phyloP scores from a whole-genome alignment of 305 asterid species.

The Euphrasia arctica region DNA sequence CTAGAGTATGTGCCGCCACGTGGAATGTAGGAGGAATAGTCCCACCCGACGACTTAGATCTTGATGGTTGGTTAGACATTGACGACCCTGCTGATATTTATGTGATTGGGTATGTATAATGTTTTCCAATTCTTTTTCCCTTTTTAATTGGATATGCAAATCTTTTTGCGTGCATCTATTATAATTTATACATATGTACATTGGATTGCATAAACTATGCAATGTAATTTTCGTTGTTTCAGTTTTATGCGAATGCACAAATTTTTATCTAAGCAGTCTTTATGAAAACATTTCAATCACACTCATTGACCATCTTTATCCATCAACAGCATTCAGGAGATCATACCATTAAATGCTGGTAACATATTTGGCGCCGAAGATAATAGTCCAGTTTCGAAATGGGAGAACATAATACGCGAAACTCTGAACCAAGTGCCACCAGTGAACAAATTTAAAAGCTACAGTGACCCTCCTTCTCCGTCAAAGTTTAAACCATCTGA shows the following conservation, averaged over 20 bases:
- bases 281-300: slow-evolving; percentile 5
- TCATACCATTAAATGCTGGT: slow-evolving; percentile 93
- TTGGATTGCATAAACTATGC: slow-evolving; percentile 14
- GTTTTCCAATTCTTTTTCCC: background rate
- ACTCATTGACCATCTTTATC: slow-evolving; percentile 11
- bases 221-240: slow-evolving; percentile 6
- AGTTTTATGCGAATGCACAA: background rate
- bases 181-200: slow-evolving; percentile 10
- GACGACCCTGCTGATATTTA: slow-evolving; percentile 92
- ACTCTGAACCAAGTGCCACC: slow-evolving; percentile 68
- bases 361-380: slow-evolving; percentile 94
- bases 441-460: slow-evolving; percentile 63
- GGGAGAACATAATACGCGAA: slow-evolving; percentile 91
- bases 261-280: slow-evolving; percentile 12
- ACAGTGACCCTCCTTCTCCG: slow-evolving; percentile 91
- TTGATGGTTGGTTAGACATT: slow-evolving; percentile 81
- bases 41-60: slow-evolving; percentile 83
- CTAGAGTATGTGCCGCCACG: slow-evolving; percentile 84
- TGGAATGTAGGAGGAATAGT: slow-evolving; percentile 87
- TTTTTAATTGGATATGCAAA: no score
- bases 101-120: slow-evolving; percentile 67
- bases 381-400: slow-evolving; percentile 72
- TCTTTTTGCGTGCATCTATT: slow-evolving; percentile 1
- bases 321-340: slow-evolving; percentile 81
- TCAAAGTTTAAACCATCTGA: slow-evolving; percentile 75